Percentiles rank a stretch among this genome's conserved stretches.
Conservation (phyloP, 2,329 filamentous ascomycete genomes). For the Cladosporium sp. region DNA sequence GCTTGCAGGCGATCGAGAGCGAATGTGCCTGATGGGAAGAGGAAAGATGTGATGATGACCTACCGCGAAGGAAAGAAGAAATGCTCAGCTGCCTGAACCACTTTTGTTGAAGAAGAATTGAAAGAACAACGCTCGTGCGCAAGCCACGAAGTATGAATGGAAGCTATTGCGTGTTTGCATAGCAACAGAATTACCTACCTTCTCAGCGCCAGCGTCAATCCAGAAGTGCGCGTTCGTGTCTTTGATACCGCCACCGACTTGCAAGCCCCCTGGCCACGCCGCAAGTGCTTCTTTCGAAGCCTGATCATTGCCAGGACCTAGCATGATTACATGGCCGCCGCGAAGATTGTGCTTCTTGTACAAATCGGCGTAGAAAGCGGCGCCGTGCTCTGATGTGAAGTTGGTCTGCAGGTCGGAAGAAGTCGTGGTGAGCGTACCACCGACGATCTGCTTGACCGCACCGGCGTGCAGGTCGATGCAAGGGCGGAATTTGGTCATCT, state of each 20-base stretch:
- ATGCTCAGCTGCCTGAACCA: conserved; percentile 12
- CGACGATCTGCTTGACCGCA: conserved; percentile 97
- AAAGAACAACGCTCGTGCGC: neutral
- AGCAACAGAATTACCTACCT: conserved; percentile 59
- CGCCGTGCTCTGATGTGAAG: conserved; percentile 81
- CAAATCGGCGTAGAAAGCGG: conserved; percentile 75
- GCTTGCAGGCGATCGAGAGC: conserved; percentile 73
- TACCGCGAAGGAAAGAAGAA: conserved; percentile 46
- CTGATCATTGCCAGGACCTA: conserved; percentile 81
- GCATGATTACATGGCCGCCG: conserved; percentile 94
- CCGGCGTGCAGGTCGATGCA: conserved; percentile 98
- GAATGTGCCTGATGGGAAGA: conserved; percentile 84
- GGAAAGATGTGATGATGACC: conserved; percentile 95
- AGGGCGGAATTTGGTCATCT: conserved; percentile 90
- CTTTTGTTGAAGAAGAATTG: neutral
- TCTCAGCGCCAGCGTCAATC: conserved; percentile 85
- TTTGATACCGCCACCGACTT: conserved; percentile 92
- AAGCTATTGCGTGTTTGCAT: neutral
- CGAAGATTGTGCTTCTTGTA: conserved; percentile 73
- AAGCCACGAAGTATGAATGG: neutral
- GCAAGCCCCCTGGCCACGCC: conserved; percentile 77
- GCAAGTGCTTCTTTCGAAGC: conserved; percentile 75
- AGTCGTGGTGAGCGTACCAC: conserved; percentile 74
- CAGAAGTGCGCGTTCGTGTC: conserved; percentile 81
- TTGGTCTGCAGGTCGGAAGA: conserved; percentile 72